Base-by-base conservation (phyloP, 2,329 filamentous ascomycete species). In the Xylariaceae sp. region DNA sequence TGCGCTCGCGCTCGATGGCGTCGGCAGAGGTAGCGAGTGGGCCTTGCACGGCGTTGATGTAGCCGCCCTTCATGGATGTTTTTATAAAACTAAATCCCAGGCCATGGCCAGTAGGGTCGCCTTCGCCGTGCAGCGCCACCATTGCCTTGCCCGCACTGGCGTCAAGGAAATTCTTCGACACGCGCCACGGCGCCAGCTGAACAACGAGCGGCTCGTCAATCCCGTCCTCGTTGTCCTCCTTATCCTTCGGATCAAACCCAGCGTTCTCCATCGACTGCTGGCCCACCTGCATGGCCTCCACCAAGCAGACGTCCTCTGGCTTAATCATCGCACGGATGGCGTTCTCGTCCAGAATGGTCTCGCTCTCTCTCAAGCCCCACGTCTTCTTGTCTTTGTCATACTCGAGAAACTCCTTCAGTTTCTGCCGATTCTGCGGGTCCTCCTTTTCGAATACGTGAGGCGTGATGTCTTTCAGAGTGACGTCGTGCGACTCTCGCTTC, bases 41-140 rank as follows among this genome's bases (percentile, higher is more conserved):
- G 1, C 85, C 85, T 60, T 85, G 83, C 30, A 95, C 84, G 17
- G 92, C 88, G 70, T 92, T 90, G 74, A 97, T 83, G 62, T 86
- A 99, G 0, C 94, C 94, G 62, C 94, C 94, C 75, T 99, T 99
- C 94, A 99, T 99, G 0, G 91, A 96, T 0, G 92, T 97, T 71
- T 94, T 92, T 73, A 99, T 92, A 74, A 99, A 97, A 72, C 90
- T 97, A 78, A 97, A 96, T 2, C 90, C 94, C 61, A 97, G 86
- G 1, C 94, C 94, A 68, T 92, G 89, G 23, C 92, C 92, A 0
- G 93, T 96, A 2, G 94, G 94, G 71, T 99, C 94, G 58, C 94
- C 94, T 65, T 95, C 90, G 17, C 94, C 94, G 68, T 97, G 92
- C 10, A 99, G 82, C 67, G 92, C 89, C 51, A 99, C 82, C 94